Base-by-base conservation (phyloP, 2,329 filamentous ascomycete genomes). In the Exophiala alcalophila region DNA sequence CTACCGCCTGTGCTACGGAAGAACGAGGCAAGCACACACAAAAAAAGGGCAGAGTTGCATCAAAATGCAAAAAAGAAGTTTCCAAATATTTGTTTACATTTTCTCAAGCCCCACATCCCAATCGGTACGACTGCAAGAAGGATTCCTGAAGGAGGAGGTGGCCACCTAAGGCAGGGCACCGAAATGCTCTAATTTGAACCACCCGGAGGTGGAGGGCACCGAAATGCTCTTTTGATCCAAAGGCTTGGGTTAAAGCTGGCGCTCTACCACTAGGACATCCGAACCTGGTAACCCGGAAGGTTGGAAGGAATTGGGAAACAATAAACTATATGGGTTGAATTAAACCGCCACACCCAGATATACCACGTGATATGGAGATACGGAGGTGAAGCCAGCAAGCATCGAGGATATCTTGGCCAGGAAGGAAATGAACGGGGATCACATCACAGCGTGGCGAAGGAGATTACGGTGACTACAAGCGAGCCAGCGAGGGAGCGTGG, bases 101-200 rank as follows among this genome's bases (percentile, higher is more conserved):
- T 21, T 25, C 20, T n/a, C 7, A 25, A 15, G 20, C 10, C 7
- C 12, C 19, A 5, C 19, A 5, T 25, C 23, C 23, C 23, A 25
- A 25, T 25, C 23, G 23, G n/a, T 25, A 25, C 23, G 23, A 25
- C 23, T 25, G 23, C 7, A 25, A 25, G 23, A n/a, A 25, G 7
- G n/a, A 7, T n/a, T 25, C 23, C n/a, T 25, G n/a, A 25, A n/a
- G 23, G n/a, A 25, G 23, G 23, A 25, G n/a, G 23, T 32, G 23
- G 14, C 20, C 32, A 25, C 32, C 32, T 25, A 15, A 35, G 32
- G 18, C 32, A 35, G 12, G 25, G 14, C 15, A 4, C 32, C 32
- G 14, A 24, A 34, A 20, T 10, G 9, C 12, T 7, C 31, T 23
- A 24, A 34, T 3, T 31, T 20, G 15, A 33, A 33, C 30, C 30